Evolutionary conservation across 768 basidiomycete species (phyloP), one percentile per base, ranked within the genome.

Genomic region (Holtermanniella nyarrowii): DNA sequence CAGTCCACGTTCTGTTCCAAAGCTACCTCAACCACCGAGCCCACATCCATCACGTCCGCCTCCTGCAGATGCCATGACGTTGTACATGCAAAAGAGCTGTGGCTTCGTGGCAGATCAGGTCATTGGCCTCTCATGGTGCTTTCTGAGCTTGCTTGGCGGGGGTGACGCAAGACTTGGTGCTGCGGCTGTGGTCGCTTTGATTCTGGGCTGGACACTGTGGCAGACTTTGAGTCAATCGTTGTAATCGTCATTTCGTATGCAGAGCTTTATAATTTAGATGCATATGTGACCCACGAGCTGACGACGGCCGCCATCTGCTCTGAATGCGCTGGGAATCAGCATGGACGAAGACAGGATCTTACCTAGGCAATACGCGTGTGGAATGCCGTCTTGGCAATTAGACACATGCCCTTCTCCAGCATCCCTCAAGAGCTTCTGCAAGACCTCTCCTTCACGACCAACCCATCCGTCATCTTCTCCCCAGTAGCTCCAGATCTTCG

Each of bases 41-140:
- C 82, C 49, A 25, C 64, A 58, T 3, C 50, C 54, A 26, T 57
- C 52, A 46, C 60, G 61, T 46, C 22, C 46, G 23, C 60, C 58
- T 10, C 51, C 61, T 2, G 58, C 61, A 20, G 4, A 37, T 10
- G 39, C 56, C n/a, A 55, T n/a, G n/a, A n/a, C n/a, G n/a, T n/a
- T n/a, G n/a, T 58, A 2, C 57, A 66, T 1, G 54, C 45, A 42
- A 54, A 58, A 4, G 48, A 59, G 24, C 40, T 66, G 25, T 0
- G 90, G 90, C 2, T 79, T 81, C 31, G 59, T 65, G 0, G 70
- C 88, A 41, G 90, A 89, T 66, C 80, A 85, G 52, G 52, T 82
- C 40, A 69, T 93, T 49, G 93, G 93, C 10, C 76, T 81, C 55
- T 70, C 78, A 7, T 96, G 90, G 91, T 86, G 79, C 76, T 40